These are phyloP conservation scores for Venturia carpophila DNA, from an alignment of 2,329 filamentous ascomycete genomes.

Conservation along the genomic window DNA sequence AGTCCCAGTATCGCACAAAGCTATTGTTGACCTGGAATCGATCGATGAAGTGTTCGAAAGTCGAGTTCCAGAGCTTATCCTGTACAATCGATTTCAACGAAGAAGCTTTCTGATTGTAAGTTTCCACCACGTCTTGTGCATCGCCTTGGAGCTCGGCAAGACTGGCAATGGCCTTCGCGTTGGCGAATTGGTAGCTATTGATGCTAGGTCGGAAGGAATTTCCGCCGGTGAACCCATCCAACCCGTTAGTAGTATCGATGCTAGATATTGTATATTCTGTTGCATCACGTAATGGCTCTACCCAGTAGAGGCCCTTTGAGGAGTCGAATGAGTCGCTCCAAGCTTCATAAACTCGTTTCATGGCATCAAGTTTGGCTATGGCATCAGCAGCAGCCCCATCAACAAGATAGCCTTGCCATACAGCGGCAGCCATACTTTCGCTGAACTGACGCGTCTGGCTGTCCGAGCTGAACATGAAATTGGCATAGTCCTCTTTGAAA, in stretches of 20 bases:
- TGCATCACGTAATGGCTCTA: constrained; percentile 38
- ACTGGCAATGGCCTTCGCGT: constrained; percentile 36
- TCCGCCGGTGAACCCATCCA: constrained; percentile 36
- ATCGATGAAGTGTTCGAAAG: constrained; percentile 39
- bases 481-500: constrained; percentile 38
- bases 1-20: constrained; percentile 34
- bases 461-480: constrained; percentile 34
- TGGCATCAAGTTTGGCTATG: constrained; percentile 29
- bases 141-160: constrained; percentile 31
- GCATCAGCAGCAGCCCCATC: constrained; percentile 33
- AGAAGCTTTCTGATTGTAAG: constrained; percentile 23
- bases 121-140: constrained; percentile 2
- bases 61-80: constrained; percentile 37
- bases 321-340: constrained; percentile 35
- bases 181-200: constrained; percentile 40
- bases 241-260: constrained; percentile 36
- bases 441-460: constrained; percentile 38
- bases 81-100: constrained; percentile 34
- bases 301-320: constrained; percentile 36
- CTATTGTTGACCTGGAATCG: constrained; percentile 34
- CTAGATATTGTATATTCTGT: constrained; percentile 41
- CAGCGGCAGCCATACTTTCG: constrained; percentile 36
- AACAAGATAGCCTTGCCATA: constrained; percentile 36
- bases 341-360: constrained; percentile 33
- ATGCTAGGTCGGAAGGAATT: constrained; percentile 38